Base-by-base conservation (phyloP, 306 rosid genomes). In the Leucaena leucocephala region DNA sequence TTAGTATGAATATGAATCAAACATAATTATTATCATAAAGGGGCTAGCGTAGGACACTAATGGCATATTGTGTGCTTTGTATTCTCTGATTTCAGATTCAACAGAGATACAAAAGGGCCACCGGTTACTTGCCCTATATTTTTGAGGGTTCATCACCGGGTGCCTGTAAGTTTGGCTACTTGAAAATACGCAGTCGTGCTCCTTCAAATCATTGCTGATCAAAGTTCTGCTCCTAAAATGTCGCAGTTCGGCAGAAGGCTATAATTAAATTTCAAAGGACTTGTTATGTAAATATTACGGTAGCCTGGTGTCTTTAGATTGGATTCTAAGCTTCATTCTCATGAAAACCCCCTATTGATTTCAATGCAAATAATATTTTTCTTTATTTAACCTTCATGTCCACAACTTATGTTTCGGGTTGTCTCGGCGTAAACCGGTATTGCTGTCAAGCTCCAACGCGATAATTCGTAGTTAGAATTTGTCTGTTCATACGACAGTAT, bases 81-180 rank as follows among this genome's bases (percentile, higher is more conserved):
- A 16, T 44, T 38, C 34, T 78, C 74, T 77, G 27, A 75, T 72
- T 81, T 50, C 92, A 93, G 98, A 62, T 95, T 86, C 98, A 92
- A 82, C 87, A 86, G 65, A 91, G 97, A 80, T 93, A 95, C 90
- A 88, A 90, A 83, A 89, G 62, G 39, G 98, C 96, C 12, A 93
- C 97, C 0, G 98, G 96, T 17, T 93, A 90, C 52, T 59, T 89
- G 84, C 99, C 98, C 19, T 90, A 78, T 62, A 39, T 90, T 77
- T 91, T 95, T 71, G 98, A 95, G 85, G 98, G 99, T 68, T 95
- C 98, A 3, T 95, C 99, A 13, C 97, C 99, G 0, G 98, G 94
- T 57, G 97, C 98, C 1, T 95, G 92, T n/a, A 93, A 84, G 83
- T 93, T 95, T 38, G 98, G 97, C 35, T 72, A 88, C 81, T 86